These are phyloP conservation scores for Yamadazyma endophytica DNA, from an alignment of 805 yeast genomes.

Conservation along the genomic window DNA sequence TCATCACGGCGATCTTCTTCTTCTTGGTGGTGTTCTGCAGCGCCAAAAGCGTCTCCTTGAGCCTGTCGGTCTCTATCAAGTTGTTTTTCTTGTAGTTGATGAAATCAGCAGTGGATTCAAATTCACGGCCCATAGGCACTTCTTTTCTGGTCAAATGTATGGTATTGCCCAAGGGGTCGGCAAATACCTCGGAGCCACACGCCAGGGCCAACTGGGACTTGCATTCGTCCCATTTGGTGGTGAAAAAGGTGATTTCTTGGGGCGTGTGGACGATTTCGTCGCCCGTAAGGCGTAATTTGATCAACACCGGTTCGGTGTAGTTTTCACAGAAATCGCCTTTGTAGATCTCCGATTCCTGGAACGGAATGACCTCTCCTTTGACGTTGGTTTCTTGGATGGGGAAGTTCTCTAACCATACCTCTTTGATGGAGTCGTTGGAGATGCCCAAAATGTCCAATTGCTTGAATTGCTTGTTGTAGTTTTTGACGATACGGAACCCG, in stretches of 20 bases:
- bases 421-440: slow-evolving; percentile 62
- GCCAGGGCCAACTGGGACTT: slow-evolving; percentile 16
- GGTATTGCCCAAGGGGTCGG: slow-evolving; percentile 38
- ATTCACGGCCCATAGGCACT: slow-evolving; percentile 4
- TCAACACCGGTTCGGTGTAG: slow-evolving; percentile 23
- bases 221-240: slow-evolving; percentile 22
- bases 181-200: slow-evolving; percentile 5
- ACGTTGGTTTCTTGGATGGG: slow-evolving; percentile 42
- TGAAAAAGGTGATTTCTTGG: slow-evolving; percentile 27
- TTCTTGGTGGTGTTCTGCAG: slow-evolving; percentile 6
- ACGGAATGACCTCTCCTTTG: slow-evolving; percentile 32
- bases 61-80: background rate
- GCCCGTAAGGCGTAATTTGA: slow-evolving; percentile 32
- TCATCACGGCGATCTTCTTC: slow-evolving; percentile 69
- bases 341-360: slow-evolving; percentile 38
- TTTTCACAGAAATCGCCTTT: slow-evolving; percentile 31
- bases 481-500: slow-evolving; percentile 60
- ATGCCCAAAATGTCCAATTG: slow-evolving; percentile 41
- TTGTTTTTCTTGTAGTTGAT: slow-evolving; percentile 5
- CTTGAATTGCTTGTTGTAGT: slow-evolving; percentile 44
- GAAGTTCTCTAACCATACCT: slow-evolving; percentile 69
- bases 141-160: slow-evolving; percentile 22
- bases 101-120: slow-evolving; percentile 4
- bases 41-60: background rate
- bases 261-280: slow-evolving; percentile 1